Evolutionary conservation across 2,329 filamentous ascomycete genomes (phyloP), one percentile per base, ranked within the genome.

Genomic region (Penicillium expansum): DNA sequence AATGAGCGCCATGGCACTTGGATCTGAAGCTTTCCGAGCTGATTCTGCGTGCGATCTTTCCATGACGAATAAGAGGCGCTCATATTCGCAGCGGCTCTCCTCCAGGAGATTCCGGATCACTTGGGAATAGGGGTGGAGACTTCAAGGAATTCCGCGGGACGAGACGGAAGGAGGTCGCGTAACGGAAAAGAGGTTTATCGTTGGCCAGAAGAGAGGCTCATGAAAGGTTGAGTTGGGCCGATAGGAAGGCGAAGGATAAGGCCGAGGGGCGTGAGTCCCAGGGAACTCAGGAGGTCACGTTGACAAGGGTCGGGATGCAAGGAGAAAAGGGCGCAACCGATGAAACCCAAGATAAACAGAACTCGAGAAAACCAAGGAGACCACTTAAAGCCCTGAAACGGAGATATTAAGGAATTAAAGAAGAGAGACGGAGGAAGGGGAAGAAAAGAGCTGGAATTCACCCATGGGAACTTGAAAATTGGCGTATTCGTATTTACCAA

Each of bases 1-100:
- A 80, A 74, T n/a, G 77, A 79, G 39, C 76, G 76, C 77, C 77
- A 80, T 75, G 77, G 77, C 47, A 79, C 69, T 58, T 76, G 74
- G 33, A 79, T 74, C 42, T 77, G 76, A 52, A 76, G 72, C 61
- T 78, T 79, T 53, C 74, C 74, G 55, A 77, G 71, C 59, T 77
- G 74, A 53, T 71, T 72, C 53, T 76, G 73, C 47, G 74, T 72
- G 52, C 74, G 72, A 68, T 79, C 77, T 71, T 78, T 79, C 77
- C 77, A 79, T 56, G 77, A 76, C 35, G 77, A 69, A 64, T 74
- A 69, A 60, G 66, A 57, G 51, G 71, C 61, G 58, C 69, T 72
- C 70, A 75, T 74, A 52, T 68, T 67, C 57, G 64, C 65, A 59
- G 61, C 37, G 50, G 65, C 59, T 60, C 62, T 67, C 62, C 60